A percentile compares a stretch with the other conserved stretches of the same genome.
Conservation (phyloP, 148 eudicot genomes). For the Rhododendron ferrugineum region DNA sequence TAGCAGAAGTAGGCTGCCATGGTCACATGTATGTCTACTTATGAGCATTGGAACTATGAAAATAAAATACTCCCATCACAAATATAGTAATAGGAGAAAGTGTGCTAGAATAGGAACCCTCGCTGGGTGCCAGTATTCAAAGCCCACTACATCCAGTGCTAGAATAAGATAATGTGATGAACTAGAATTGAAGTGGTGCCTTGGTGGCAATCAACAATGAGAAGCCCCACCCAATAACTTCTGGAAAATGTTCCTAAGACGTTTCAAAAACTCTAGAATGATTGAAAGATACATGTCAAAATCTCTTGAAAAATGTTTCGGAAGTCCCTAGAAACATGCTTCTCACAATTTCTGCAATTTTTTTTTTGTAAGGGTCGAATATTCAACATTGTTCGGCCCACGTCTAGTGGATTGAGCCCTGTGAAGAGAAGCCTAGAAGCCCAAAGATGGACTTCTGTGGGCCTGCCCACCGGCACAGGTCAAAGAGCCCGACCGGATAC, state of each 20-base stretch:
- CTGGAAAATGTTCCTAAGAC: neutral
- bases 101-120: neutral
- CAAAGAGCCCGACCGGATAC: neutral
- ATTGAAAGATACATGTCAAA: neutral
- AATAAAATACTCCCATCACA: neutral
- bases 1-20: neutral
- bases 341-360: neutral
- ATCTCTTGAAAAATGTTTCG: neutral
- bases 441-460: neutral
- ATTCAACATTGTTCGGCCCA: neutral
- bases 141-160: neutral
- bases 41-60: neutral
- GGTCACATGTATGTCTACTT: neutral
- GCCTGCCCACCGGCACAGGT: neutral
- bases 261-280: neutral
- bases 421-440: neutral
- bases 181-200: neutral
- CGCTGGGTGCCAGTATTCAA: neutral
- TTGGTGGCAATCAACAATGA: neutral
- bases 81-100: neutral
- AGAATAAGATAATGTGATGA: no score
- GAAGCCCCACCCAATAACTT: neutral
- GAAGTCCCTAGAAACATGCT: neutral
- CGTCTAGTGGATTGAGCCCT: neutral
- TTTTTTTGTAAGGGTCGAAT: neutral